A percentile compares a stretch with the other conserved stretches of the same genome.
These are phyloP conservation scores for Colletotrichum sp. DNA, from an alignment of 2,329 filamentous ascomycete genomes.

Conservation along the genomic window DNA sequence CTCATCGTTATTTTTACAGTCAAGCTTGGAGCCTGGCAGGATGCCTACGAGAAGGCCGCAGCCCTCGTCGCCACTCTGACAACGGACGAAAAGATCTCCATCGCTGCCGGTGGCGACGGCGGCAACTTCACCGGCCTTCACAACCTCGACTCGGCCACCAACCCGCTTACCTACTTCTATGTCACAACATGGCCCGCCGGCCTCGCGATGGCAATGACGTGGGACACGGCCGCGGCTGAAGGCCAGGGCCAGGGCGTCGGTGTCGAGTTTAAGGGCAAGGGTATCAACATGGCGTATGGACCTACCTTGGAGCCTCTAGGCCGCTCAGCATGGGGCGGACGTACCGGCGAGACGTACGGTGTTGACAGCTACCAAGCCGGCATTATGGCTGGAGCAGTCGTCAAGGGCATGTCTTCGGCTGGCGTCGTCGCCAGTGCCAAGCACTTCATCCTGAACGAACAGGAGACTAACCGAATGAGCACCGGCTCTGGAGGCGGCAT, in stretches of 20 bases:
- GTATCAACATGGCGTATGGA: constrained; percentile 26
- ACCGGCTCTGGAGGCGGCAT: constrained; percentile 47
- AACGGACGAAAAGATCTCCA: constrained; percentile 66
- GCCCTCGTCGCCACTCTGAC: constrained; percentile 66
- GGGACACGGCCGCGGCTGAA: constrained; percentile 71
- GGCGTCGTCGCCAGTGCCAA: constrained; percentile 41
- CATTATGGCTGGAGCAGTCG: neutral
- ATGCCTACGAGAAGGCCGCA: constrained; percentile 63
- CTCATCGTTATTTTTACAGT: neutral
- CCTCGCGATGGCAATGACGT: constrained; percentile 74
- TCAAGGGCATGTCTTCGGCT: neutral
- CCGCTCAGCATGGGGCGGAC: constrained; percentile 27
- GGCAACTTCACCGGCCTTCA: constrained; percentile 22
- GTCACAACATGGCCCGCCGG: constrained; percentile 59
- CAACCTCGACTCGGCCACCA: constrained; percentile 23
- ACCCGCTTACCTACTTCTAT: constrained; percentile 26
- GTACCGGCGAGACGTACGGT: constrained; percentile 26
- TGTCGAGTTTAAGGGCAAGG: constrained; percentile 27
- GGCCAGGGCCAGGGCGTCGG: constrained; percentile 62
- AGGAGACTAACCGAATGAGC: constrained; percentile 52
- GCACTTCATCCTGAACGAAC: constrained; percentile 66
- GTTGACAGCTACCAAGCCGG: constrained; percentile 25
- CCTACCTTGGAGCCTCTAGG: constrained; percentile 30
- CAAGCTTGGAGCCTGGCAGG: constrained; percentile 50
- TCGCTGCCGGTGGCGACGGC: constrained; percentile 38